Percentiles rank a stretch among this genome's conserved stretches.
Evolutionary conservation across 106 monocot species (phyloP).

Genomic region (Dendrobium nobile): DNA sequence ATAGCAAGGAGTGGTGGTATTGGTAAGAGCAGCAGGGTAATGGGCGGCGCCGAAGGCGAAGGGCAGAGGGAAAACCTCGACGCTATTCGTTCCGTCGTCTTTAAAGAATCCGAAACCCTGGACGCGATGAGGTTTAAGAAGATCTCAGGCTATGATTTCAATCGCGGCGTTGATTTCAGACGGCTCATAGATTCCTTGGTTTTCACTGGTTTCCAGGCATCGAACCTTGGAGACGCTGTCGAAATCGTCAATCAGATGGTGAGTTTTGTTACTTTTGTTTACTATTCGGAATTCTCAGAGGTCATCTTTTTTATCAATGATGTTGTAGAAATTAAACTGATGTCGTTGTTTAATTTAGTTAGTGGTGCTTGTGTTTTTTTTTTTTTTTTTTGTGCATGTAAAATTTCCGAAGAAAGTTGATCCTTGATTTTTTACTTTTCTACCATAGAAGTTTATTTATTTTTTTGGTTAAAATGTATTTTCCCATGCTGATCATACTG

Average conservation of each 20-base stretch:
- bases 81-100: slow-evolving; percentile 51
- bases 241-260: slow-evolving; percentile 85
- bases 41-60: background rate
- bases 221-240: slow-evolving; percentile 89
- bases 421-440: background rate
- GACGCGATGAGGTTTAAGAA: slow-evolving; percentile 37
- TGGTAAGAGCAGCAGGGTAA: background rate
- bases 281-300: background rate
- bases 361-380: background rate
- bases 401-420: background rate
- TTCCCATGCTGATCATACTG: slow-evolving; percentile 5
- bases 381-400: background rate
- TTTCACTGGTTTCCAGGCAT: slow-evolving; percentile 88
- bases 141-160: slow-evolving; percentile 89
- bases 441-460: background rate
- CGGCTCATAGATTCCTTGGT: slow-evolving; percentile 56
- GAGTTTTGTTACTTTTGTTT: background rate
- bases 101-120: slow-evolving; percentile 74
- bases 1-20: background rate
- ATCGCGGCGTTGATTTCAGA: slow-evolving; percentile 45
- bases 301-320: no score
- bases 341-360: no score
- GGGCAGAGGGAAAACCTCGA: slow-evolving; percentile 36
- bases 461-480: background rate
- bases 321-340: no score